Evolutionary conservation across 2,329 filamentous ascomycete species (phyloP).

Genomic region (Dactylonectria estremocensis): DNA sequence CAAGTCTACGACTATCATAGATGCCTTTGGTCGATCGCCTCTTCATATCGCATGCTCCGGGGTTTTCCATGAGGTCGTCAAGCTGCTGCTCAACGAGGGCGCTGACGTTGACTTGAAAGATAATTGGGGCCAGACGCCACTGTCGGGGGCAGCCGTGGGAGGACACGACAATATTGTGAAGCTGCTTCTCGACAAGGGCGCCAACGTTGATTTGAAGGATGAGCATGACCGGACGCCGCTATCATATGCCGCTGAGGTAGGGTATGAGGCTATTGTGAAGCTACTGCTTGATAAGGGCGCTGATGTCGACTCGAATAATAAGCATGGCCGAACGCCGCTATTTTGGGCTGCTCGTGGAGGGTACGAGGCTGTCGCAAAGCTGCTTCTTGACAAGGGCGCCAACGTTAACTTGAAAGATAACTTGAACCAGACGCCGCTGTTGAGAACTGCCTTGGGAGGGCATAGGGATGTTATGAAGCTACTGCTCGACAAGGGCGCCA

Average conservation of each 20-base stretch:
- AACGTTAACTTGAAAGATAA: background rate
- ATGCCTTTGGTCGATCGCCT: slow-evolving; percentile 10
- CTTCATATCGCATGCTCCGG: slow-evolving; percentile 11
- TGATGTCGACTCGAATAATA: background rate
- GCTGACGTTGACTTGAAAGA: background rate
- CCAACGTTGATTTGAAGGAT: background rate
- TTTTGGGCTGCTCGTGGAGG: background rate
- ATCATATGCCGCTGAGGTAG: background rate
- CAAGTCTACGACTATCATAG: slow-evolving; percentile 4
- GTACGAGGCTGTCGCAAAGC: background rate
- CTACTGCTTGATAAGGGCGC: background rate
- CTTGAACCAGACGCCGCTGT: background rate
- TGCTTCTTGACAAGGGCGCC: background rate
- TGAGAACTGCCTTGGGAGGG: background rate
- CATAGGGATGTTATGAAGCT: background rate
- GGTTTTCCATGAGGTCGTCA: background rate
- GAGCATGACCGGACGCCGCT: background rate
- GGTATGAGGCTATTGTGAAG: background rate
- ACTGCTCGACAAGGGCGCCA: background rate
- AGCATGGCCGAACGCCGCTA: background rate
- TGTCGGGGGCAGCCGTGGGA: background rate
- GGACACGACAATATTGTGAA: background rate
- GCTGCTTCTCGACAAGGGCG: background rate
- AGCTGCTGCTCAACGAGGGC: background rate
- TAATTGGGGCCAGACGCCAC: background rate